phyloP scores from a whole-genome alignment of 1,139 yeast genomes.

The Kodamaea plutei region DNA sequence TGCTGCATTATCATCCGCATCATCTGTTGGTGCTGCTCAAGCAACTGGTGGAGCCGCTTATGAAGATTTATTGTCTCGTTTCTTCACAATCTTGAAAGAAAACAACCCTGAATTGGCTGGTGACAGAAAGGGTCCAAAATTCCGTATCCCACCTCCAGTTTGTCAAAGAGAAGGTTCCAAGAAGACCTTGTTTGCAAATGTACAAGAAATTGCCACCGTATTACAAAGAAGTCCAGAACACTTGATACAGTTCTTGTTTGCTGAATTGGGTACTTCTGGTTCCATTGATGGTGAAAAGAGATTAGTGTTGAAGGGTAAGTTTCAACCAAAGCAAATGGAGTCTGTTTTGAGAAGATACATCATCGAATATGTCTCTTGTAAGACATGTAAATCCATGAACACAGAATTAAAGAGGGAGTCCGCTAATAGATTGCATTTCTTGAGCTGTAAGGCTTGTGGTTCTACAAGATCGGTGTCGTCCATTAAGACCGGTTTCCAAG shows the following conservation, averaged over 20 bases:
- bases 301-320: conserved; percentile 94
- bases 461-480: conserved; percentile 95
- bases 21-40: conserved; percentile 18
- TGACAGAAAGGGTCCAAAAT: conserved; percentile 86
- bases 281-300: conserved; percentile 98
- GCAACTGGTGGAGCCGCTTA: conserved; percentile 65
- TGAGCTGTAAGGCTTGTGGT: conserved; percentile 98
- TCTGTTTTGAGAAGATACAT: conserved; percentile 94
- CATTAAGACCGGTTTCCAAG: conserved; percentile 99
- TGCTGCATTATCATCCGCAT: conserved; percentile 11
- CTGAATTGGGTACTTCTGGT: conserved; percentile 99
- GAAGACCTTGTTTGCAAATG: conserved; percentile 93
- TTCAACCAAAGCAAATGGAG: conserved; percentile 96
- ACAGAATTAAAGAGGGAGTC: conserved; percentile 94
- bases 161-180: conserved; percentile 97
- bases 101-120: conserved; percentile 99
- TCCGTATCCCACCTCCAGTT: conserved; percentile 96
- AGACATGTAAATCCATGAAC: conserved; percentile 97
- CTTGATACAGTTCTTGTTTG: conserved; percentile 92
- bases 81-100: conserved; percentile 78
- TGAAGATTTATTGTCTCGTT: conserved; percentile 72
- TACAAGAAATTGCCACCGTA: conserved; percentile 89
- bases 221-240: conserved; percentile 97
- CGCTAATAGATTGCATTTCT: conserved; percentile 92
- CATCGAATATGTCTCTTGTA: conserved; percentile 95